A percentile compares a stretch with the other conserved stretches of the same genome.
Conservation (phyloP, 345 rosid genomes). For the Anacardium occidentale region DNA sequence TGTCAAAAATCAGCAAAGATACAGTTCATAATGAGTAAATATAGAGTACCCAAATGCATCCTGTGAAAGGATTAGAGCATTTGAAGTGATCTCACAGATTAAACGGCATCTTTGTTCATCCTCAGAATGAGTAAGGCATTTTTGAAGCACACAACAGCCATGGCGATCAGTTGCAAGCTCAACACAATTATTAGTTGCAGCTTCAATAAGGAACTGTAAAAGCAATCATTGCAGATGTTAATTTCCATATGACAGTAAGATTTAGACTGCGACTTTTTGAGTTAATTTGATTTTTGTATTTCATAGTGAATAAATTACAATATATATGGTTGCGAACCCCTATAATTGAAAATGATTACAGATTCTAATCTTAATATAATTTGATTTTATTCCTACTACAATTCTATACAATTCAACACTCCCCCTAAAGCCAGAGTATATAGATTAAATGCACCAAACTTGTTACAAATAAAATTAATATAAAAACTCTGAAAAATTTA, state of each 20-base stretch:
- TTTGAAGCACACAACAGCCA: slow-evolving; percentile 86
- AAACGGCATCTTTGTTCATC: slow-evolving; percentile 49
- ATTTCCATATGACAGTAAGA: not conserved
- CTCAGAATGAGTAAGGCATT: slow-evolving; percentile 52
- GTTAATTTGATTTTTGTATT: too few species aligned
- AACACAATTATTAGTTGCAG: slow-evolving; percentile 61
- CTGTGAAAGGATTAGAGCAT: slow-evolving; percentile 69
- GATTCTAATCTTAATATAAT: too few species aligned
- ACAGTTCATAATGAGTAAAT: slow-evolving; percentile 2
- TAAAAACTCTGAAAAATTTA: too few species aligned
- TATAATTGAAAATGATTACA: too few species aligned
- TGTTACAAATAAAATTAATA: too few species aligned
- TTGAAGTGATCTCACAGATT: slow-evolving; percentile 53
- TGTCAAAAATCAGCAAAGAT: not conserved
- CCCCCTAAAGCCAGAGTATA: too few species aligned
- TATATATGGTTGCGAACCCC: too few species aligned
- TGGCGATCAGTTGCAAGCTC: slow-evolving; percentile 76
- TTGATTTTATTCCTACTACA: too few species aligned
- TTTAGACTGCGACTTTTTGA: too few species aligned
- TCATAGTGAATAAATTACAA: too few species aligned
- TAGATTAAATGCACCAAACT: too few species aligned
- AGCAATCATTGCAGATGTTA: slow-evolving; percentile 6
- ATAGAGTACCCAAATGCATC: slow-evolving; percentile 68
- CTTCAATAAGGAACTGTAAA: slow-evolving; percentile 68
- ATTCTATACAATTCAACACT: too few species aligned